These are phyloP conservation scores for Rosa multiflora DNA, from an alignment of 306 rosid species.

Conservation along the genomic window DNA sequence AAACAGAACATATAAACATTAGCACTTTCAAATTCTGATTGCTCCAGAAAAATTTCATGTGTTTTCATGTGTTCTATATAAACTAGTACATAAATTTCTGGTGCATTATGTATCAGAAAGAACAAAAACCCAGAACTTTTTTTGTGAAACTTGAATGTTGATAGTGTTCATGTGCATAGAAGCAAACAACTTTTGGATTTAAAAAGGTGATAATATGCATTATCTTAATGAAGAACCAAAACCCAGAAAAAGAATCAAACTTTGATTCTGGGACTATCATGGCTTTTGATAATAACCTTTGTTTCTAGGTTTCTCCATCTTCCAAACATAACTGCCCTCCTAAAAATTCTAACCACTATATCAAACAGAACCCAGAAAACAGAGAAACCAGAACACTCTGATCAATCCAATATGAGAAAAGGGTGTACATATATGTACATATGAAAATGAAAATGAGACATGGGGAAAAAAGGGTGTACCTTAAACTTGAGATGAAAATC, in stretches of 20 bases:
- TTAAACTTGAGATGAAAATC: slow-evolving; percentile 46
- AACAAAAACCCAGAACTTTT: neutral
- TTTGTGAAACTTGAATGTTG: neutral
- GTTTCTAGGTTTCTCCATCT: neutral
- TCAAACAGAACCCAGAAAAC: neutral
- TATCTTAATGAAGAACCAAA: neutral
- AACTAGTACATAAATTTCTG: neutral
- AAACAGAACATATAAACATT: neutral
- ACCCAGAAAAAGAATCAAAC: neutral
- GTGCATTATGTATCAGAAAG: neutral
- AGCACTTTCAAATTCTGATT: neutral
- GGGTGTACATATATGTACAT: neutral
- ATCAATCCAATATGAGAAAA: neutral
- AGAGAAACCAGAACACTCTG: neutral
- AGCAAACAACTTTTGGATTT: neutral
- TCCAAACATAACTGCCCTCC: neutral
- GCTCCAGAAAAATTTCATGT: neutral
- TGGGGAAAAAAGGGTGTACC: slow-evolving; percentile 24
- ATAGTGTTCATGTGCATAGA: neutral
- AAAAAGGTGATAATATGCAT: neutral
- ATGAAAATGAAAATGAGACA: neutral
- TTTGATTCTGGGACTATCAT: neutral
- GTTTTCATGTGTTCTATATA: too few species aligned
- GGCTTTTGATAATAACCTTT: neutral
- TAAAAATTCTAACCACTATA: neutral